Base-by-base conservation (phyloP, 257 asterid species). In the Cinchona pubescens region DNA sequence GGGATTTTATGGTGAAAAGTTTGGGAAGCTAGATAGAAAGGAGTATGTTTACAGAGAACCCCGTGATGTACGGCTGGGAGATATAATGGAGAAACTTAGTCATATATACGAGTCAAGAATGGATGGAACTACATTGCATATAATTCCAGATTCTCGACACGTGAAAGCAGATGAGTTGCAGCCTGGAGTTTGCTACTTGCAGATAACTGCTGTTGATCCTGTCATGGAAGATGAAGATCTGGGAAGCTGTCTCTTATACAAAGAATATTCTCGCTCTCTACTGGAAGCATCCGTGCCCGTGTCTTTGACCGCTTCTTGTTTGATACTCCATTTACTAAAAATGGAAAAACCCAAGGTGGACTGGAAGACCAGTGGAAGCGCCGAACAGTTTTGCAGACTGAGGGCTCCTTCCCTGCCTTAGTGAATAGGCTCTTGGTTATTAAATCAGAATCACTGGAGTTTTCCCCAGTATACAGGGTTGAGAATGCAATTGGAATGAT, bases 401-500 rank as follows among this genome's bases (percentile, higher is more conserved):
- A 95, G 76, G 99, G 97, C 21, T 95, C 98, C 60, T 95, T 95
- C 82, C 99, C 99, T 10, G 98, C 99, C 7, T 84, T 92, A 42
- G 99, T 95, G 37, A 92, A 95, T 56, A 88, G 98, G 65, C 92
- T 95, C 38, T 81, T 85, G 85, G 98, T 92, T 67, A 87, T 69
- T 27, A 92, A 91, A 79, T 95, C 98, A 11, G 99, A 95, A 67
- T 92, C 91, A 0, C 93, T 95, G 1, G 99, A 95, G 92, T 95
- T 95, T 76, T 95, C 99, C 59, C 99, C 99, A 0, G n/a, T n/a
- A n/a, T n/a, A n/a, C n/a, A n/a, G n/a, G n/a, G 99, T 95, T 45
- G 99, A 95, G 90, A 95, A 95, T 55, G 99, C 99, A 23, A 95
- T 95, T 78, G 99, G 99, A 78, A 95, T 95, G 99, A 95, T 95